Percentiles rank a stretch among this genome's conserved stretches.
phyloP scores from a whole-genome alignment of 208 protist genomes.

The Acanthamoeba sp. region DNA sequence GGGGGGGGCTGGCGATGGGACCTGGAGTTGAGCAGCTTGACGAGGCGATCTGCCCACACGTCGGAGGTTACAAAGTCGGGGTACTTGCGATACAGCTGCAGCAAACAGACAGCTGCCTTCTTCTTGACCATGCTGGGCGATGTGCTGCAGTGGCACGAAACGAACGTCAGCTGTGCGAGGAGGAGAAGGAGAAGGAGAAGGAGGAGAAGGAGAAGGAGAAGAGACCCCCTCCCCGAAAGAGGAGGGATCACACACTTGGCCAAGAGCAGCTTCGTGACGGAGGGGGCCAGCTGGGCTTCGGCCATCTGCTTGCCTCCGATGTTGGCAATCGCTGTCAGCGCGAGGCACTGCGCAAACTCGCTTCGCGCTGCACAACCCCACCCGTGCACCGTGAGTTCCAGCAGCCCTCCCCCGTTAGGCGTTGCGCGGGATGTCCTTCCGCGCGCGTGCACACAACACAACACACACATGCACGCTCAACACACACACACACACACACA shows the following conservation, averaged over 20 bases:
- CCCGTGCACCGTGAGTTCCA: too few species aligned
- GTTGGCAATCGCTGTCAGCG: conserved; percentile 98
- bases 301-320: conserved; percentile 97
- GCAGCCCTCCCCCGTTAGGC: too few species aligned
- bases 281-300: conserved; percentile 94
- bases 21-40: conserved; percentile 90
- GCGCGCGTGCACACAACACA: not conserved
- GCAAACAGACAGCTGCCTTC: conserved; percentile 97
- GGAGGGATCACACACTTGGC: not conserved
- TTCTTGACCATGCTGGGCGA: conserved; percentile 95
- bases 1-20: not conserved
- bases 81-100: conserved; percentile 97
- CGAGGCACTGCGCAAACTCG: conserved; percentile 96
- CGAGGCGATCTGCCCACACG: conserved; percentile 90
- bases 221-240: not conserved
- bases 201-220: not conserved
- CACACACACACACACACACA: not conserved
- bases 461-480: not conserved
- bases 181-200: conserved; percentile 7
- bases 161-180: not conserved
- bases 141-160: conserved; percentile 75
- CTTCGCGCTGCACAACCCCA: conserved; percentile 78
- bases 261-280: conserved; percentile 96
- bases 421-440: not conserved
- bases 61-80: conserved; percentile 90